phyloP scores from a whole-genome alignment of 1,139 yeast genomes.

The Saccharomyces uvarum region DNA sequence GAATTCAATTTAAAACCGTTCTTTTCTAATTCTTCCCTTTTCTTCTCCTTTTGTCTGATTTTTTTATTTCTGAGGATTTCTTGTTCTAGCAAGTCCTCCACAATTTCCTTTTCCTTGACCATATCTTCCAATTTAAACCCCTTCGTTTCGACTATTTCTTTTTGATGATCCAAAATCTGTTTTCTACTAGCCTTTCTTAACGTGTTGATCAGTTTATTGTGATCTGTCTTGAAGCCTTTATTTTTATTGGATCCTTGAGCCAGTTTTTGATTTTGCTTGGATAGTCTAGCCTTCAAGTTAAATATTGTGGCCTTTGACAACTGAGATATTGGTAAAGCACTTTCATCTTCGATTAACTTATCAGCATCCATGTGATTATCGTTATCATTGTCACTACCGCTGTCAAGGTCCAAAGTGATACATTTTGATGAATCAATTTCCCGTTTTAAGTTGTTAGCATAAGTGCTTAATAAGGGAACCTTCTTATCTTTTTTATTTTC shows the following conservation, averaged over 20 bases:
- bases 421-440: slow-evolving; percentile 9
- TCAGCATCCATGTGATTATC: slow-evolving; percentile 12
- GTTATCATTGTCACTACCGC: slow-evolving; percentile 7
- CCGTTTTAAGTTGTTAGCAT: slow-evolving; percentile 18
- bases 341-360: background rate
- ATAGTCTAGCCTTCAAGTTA: slow-evolving; percentile 33
- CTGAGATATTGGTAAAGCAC: slow-evolving; percentile 9
- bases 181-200: slow-evolving; percentile 30
- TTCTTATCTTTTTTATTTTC: background rate
- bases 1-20: slow-evolving; percentile 1
- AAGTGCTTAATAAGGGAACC: slow-evolving; percentile 11
- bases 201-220: slow-evolving; percentile 21
- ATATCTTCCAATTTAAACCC: slow-evolving; percentile 27
- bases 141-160: slow-evolving; percentile 20
- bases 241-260: slow-evolving; percentile 9
- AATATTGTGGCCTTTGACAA: slow-evolving; percentile 33
- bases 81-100: slow-evolving; percentile 50
- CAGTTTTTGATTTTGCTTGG: slow-evolving; percentile 20
- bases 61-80: slow-evolving; percentile 51
- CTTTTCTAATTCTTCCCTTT: slow-evolving; percentile 33
- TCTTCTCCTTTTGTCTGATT: slow-evolving; percentile 45
- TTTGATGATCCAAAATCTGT: slow-evolving; percentile 30
- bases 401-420: slow-evolving; percentile 17
- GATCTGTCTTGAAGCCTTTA: slow-evolving; percentile 13
- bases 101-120: slow-evolving; percentile 30